Base-by-base conservation (phyloP, 495 filamentous ascomycete species). In the Xylaria sp. region DNA sequence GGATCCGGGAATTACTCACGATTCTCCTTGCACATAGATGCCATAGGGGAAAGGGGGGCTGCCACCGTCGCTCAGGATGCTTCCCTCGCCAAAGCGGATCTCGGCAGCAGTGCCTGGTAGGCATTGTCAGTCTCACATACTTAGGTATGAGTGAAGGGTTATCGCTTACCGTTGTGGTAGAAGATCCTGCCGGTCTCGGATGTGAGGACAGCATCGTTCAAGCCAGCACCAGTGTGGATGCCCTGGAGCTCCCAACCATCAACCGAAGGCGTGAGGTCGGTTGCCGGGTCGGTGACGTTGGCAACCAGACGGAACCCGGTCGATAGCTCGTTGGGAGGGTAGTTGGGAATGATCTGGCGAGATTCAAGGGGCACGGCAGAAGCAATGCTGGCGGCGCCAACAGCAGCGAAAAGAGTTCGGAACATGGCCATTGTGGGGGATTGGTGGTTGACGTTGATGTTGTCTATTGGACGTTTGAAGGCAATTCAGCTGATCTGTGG, bases 31-130 rank as follows among this genome's bases (percentile, higher is more conserved):
- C 21, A 77, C 61, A 8, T 50, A 41, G 46, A 82, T 61, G 59
- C 77, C 76, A 35, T 58, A 74, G 2, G 80, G 79, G 63, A 75
- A 76, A 2, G 71, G 74, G 9, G 78, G 79, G n/a, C 55, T 76
- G 21, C 75, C 81, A 44, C 73, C 74, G 64, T 82, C 80, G 52
- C 70, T 78, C 37, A 82, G 66, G 57, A 81, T 61, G 52, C 69
- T 75, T n/a, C 73, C 68, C 3, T 37, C 26, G 21, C 55, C 61
- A n/a, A 35, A 69, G 37, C 72, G 68, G 14, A 74, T 35, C 17
- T 79, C 72, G 6, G 50, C 24, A 14, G 74, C 70, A 19, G 81
- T 82, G 68, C 80, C 69, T 71, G 4, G 5, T 29, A 14, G 21
- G 24, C 35, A 62, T 41, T 15, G 58, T 67, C 48, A 71, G 62